Evolutionary conservation across 192 early-diverging fungal species (phyloP).

Genomic region (Rhizophagus clarus): DNA sequence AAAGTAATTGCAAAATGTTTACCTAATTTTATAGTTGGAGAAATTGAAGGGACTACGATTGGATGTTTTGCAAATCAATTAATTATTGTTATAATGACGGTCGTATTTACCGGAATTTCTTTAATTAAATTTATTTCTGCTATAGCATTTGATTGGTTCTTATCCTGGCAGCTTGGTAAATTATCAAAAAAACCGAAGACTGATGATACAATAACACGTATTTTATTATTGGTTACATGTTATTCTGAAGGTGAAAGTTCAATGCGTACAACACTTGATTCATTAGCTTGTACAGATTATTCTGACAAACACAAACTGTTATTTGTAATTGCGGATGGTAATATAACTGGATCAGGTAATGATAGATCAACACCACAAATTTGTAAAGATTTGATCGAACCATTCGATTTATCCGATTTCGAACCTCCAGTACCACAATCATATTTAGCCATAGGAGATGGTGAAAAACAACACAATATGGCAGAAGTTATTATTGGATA

Average conservation of each 20-base stretch:
- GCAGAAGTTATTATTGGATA: constrained; percentile 82
- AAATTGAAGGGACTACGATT: constrained; percentile 45
- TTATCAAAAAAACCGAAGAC: constrained; percentile 35
- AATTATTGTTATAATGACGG: constrained; percentile 33
- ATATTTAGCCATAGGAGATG: constrained; percentile 79
- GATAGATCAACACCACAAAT: constrained; percentile 76
- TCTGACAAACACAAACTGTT: constrained; percentile 82
- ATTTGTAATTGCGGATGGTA: constrained; percentile 89
- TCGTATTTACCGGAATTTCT: constrained; percentile 29
- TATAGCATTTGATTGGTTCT: constrained; percentile 46
- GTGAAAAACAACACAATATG: constrained; percentile 83
- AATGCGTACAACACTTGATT: constrained; percentile 81
- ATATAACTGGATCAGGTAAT: constrained; percentile 83
- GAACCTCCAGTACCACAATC: constrained; percentile 75
- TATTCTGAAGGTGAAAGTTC: constrained; percentile 91
- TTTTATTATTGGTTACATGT: constrained; percentile 84
- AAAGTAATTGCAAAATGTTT: constrained; percentile 24
- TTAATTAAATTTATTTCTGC: constrained; percentile 49
- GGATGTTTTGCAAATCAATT: constrained; percentile 41
- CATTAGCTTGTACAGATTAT: constrained; percentile 79
- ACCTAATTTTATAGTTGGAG: constrained; percentile 35
- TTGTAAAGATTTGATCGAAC: constrained; percentile 76
- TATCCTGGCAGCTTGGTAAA: constrained; percentile 38
- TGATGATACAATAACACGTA: constrained; percentile 34
- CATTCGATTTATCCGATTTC: constrained; percentile 53